Base-by-base conservation (phyloP, 179 eudicot genomes). In the Camellia oleifera region DNA sequence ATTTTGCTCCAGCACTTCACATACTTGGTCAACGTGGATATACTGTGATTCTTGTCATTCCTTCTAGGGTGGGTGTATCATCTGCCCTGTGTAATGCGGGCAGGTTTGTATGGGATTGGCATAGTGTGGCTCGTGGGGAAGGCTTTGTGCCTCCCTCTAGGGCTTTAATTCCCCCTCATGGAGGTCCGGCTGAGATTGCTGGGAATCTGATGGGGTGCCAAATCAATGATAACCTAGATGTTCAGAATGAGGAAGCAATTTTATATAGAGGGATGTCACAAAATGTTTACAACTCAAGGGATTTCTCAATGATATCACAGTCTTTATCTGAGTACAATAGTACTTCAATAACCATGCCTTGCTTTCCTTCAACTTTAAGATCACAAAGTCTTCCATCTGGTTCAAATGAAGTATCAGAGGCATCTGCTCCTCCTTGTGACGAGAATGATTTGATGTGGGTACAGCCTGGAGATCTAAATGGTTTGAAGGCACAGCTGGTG, bases 31-130 rank as follows among this genome's bases (percentile, higher is more conserved):
- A 96, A 78, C 93, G 99, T 48, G 99, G 99, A 20, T 96, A 96
- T 81, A 94, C 93, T 4, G 92, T 96, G 14, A 87, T 96, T 75
- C 96, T 92, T 78, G 98, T 92, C 60, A 90, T 91, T 78, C 99
- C 99, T 66, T 89, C 97, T 60, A 86, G 91, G 14, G 92, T 84
- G 17, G 89, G 90, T 74, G 96, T 96, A 75, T 96, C 99, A 53
- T 94, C 99, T 68, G 99, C 99, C 75, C 83, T 96, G 52, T 79
- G 91, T 83, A 96, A 92, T 86, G 98, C 99, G 9, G 99, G 99
- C 50, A 86, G 93, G 81, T 96, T 90, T 82, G 94, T 96, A 13
- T 96, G 99, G 99, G 98, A 96, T 82, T 96, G 99, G 99, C 90
- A 91, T 68, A 94, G 93, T 79, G 91, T 96, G 76, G 98, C 92